Evolutionary conservation across 495 filamentous ascomycete species (phyloP).

Genomic region (Hypoxylon intermedium): DNA sequence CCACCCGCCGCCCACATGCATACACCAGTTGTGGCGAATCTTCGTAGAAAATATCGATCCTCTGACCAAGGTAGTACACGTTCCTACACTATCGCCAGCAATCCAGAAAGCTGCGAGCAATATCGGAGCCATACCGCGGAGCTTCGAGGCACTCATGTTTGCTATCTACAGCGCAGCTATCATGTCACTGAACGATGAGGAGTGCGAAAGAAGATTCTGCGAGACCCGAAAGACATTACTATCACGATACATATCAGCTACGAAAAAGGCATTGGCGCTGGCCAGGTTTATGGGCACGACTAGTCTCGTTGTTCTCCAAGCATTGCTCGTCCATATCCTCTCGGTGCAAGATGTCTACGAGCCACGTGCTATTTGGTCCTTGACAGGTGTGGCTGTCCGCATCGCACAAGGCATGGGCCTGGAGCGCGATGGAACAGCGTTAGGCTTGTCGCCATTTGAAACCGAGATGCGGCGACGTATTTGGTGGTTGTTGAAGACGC

Average conservation of each 20-base stretch:
- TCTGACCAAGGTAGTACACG: constrained; percentile 62
- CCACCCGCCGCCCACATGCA: no score
- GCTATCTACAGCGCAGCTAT: constrained; percentile 47
- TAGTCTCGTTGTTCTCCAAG: constrained; percentile 64
- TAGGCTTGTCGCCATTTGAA: constrained; percentile 64
- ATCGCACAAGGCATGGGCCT: constrained; percentile 46
- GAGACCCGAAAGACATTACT: no score
- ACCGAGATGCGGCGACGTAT: constrained; percentile 65
- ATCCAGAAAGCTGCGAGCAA: constrained; percentile 48
- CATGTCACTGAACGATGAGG: constrained; percentile 29
- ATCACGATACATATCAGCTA: no score
- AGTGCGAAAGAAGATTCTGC: no score
- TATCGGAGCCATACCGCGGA: constrained; percentile 42
- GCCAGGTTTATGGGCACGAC: constrained; percentile 55
- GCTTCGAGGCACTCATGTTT: constrained; percentile 49
- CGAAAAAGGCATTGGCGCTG: constrained; percentile 31
- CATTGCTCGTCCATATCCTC: constrained; percentile 58
- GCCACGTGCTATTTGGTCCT: constrained; percentile 44
- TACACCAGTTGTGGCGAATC: constrained; percentile 4
- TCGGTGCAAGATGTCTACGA: constrained; percentile 30
- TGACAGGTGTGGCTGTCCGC: constrained; percentile 50
- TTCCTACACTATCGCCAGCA: constrained; percentile 53
- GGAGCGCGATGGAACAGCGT: constrained; percentile 56
- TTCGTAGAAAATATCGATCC: constrained; percentile 61
- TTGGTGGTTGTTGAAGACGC: constrained; percentile 60